Conservation (phyloP, 2,329 filamentous ascomycete genomes). For the Fusarium nematophilum region DNA sequence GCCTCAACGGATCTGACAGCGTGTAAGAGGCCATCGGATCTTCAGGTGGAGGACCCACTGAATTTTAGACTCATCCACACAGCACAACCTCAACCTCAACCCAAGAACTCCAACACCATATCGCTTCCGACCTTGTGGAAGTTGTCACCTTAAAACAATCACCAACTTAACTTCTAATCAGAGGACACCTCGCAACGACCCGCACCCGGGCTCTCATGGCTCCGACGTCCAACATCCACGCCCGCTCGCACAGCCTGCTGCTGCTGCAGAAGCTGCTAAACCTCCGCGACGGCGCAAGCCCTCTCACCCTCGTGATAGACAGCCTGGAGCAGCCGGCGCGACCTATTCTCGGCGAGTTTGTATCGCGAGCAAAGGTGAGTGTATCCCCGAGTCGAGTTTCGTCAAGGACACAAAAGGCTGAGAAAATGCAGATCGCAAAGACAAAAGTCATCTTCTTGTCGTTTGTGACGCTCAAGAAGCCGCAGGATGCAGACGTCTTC, state of each 20-base stretch:
- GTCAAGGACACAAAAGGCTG: constrained; percentile 1
- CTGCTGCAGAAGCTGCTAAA: constrained; percentile 85
- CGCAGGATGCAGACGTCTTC: constrained; percentile 73
- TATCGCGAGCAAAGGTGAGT: constrained; percentile 76
- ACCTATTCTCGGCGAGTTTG: constrained; percentile 78
- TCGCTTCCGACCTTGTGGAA: neutral
- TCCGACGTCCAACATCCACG: constrained; percentile 69
- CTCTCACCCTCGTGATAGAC: constrained; percentile 88
- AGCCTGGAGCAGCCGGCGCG: constrained; percentile 83
- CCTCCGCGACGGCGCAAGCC: constrained; percentile 81
- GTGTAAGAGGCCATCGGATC: no score
- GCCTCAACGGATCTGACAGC: no score
- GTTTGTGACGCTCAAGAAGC: constrained; percentile 77
- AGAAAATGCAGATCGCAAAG: constrained; percentile 63
- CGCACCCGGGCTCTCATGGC: constrained; percentile 58
- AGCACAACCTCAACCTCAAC: neutral
- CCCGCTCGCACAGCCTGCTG: constrained; percentile 85
- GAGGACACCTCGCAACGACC: neutral
- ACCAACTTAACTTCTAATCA: neutral
- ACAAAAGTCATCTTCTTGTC: constrained; percentile 80
- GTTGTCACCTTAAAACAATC: neutral
- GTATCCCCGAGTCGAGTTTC: neutral
- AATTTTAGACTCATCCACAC: constrained; percentile 32
- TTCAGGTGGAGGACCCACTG: constrained; percentile 24
- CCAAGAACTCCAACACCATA: neutral